phyloP scores from a whole-genome alignment of 2,329 filamentous ascomycete genomes.

The Colletotrichum sp. region DNA sequence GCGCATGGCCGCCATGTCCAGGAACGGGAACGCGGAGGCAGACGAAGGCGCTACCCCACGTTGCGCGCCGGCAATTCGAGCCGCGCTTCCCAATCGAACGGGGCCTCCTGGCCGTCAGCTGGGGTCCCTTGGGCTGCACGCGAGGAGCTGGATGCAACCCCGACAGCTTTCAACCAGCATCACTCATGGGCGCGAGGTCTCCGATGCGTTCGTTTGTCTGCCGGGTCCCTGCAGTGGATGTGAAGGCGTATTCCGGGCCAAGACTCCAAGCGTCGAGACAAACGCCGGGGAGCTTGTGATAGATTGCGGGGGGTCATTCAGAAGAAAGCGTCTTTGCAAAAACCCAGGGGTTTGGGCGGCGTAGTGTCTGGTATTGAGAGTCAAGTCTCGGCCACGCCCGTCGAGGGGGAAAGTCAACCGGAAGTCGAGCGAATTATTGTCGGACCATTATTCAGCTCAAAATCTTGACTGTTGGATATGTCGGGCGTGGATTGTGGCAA shows the following conservation, averaged over 20 bases:
- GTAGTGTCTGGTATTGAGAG: background rate
- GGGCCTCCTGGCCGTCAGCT: background rate
- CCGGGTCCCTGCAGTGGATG: background rate
- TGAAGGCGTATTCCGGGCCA: background rate
- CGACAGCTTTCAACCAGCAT: background rate
- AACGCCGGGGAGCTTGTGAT: constrained; percentile 1
- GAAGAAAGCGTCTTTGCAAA: background rate
- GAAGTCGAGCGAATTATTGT: background rate
- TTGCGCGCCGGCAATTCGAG: constrained; percentile 12
- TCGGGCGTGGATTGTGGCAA: background rate
- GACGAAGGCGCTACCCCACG: constrained; percentile 6
- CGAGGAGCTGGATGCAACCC: constrained; percentile 3
- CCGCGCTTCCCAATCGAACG: constrained; percentile 8
- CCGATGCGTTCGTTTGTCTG: background rate
- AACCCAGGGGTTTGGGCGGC: background rate
- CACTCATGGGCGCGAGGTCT: background rate
- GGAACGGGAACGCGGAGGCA: constrained; percentile 21
- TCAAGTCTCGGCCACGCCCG: background rate
- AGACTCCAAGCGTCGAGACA: background rate
- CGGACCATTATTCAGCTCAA: background rate
- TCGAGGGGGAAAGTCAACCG: background rate
- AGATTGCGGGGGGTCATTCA: background rate
- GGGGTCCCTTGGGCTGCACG: background rate
- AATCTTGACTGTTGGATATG: too few species aligned
- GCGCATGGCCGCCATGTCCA: constrained; percentile 5